Evolutionary conservation across 2,329 filamentous ascomycete species (phyloP).

Genomic region (Chaetomium sp.): DNA sequence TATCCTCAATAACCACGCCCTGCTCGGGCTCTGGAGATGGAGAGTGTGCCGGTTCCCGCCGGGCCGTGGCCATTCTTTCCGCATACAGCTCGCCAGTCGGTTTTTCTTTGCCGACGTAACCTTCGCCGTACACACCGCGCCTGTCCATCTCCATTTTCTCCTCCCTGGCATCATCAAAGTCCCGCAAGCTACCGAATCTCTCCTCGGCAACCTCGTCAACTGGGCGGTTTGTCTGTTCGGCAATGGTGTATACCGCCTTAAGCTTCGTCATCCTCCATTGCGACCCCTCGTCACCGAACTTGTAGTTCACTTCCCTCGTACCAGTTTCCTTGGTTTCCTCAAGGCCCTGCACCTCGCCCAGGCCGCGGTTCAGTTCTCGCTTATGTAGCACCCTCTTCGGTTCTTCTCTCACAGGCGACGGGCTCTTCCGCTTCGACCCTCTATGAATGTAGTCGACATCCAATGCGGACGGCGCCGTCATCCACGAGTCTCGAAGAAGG

Average conservation of each 20-base stretch:
- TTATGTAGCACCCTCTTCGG: slow-evolving; percentile 74
- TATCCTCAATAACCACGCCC: slow-evolving; percentile 60
- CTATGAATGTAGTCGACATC: slow-evolving; percentile 81
- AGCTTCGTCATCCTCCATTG: slow-evolving; percentile 97
- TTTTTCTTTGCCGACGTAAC: slow-evolving; percentile 81
- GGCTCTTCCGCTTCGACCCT: slow-evolving; percentile 56
- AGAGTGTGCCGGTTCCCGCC: slow-evolving; percentile 38
- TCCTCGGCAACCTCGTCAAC: slow-evolving; percentile 84
- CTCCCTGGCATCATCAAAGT: slow-evolving; percentile 91
- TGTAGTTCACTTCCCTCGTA: slow-evolving; percentile 72
- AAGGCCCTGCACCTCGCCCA: slow-evolving; percentile 61
- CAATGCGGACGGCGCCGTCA: slow-evolving; percentile 81
- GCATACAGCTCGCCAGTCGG: slow-evolving; percentile 85
- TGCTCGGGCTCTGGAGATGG: slow-evolving; percentile 47
- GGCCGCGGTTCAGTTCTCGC: slow-evolving; percentile 73
- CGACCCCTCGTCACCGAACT: slow-evolving; percentile 84
- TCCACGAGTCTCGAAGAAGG: slow-evolving; percentile 83
- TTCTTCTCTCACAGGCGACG: slow-evolving; percentile 58
- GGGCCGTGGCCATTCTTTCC: slow-evolving; percentile 67
- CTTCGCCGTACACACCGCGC: slow-evolving; percentile 77
- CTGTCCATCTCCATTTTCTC: slow-evolving; percentile 90
- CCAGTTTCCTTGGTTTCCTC: slow-evolving; percentile 57
- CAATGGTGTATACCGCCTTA: slow-evolving; percentile 78
- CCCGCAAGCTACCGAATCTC: slow-evolving; percentile 75
- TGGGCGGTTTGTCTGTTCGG: slow-evolving; percentile 69